Base-by-base conservation (phyloP, 208 protist genomes). In the Trypanosoma conorhini region DNA sequence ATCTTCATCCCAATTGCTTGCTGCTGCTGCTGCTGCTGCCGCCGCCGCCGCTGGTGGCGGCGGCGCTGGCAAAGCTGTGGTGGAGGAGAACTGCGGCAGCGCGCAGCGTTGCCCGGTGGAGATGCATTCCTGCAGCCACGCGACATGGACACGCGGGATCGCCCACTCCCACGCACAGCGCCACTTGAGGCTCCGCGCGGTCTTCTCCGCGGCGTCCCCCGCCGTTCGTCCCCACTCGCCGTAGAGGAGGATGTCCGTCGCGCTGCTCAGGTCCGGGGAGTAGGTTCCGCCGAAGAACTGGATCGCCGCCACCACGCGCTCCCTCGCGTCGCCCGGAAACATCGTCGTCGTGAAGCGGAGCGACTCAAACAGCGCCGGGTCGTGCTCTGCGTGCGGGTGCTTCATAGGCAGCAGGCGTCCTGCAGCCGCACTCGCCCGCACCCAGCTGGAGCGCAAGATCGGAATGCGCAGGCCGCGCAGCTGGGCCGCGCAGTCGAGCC, bases 211-310 rank as follows among this genome's bases (percentile, higher is more conserved):
- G 33, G n/a, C 35, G 30, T 70, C 28, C 15, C 35, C 30, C 5
- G 51, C 50, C 9, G 12, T 44, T 10, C 55, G 10, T 9, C n/a
- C 50, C 46, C 3, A 21, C 17, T 33, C 40, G 7, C 77, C 76
- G 66, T 84, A 83, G 21, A 95, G 62, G 0, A 95, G 58, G 19
- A 90, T 40, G 51, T 80, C 76, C 0, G 87, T 95, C 13, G 58
- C 62, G 38, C 69, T 77, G 1, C 82, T 81, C 55, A 95, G 54
- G 58, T 88, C 42, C 21, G 79, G 81, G 54, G 79, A 78, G 75
- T 95, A 95, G 7, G 62, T 67, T 13, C 76, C 89, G 28, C 89
- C 89, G 51, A 83, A 89, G 62, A 89, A 92, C 44, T 81, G 78
- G 65, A 95, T 64, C 5, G 76, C 70, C 7, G 89, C 89, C 15